These are phyloP conservation scores for Nothopassalora personata DNA, from an alignment of 2,329 filamentous ascomycete genomes.

Conservation along the genomic window DNA sequence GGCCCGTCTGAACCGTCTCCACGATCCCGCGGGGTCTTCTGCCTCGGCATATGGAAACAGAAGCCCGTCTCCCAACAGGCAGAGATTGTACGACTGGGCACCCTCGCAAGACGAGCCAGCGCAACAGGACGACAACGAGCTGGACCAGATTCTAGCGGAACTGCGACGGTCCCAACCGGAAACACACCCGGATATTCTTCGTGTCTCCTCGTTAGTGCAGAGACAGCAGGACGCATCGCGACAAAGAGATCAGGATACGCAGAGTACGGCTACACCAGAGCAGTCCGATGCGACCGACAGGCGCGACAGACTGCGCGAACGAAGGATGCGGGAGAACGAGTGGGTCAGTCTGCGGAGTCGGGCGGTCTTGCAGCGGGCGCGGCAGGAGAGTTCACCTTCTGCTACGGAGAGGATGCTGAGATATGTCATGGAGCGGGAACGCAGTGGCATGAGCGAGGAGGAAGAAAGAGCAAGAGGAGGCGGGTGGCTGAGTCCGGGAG, in stretches of 20 bases:
- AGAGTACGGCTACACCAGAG: slow-evolving; percentile 24
- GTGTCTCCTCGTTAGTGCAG: slow-evolving; percentile 30
- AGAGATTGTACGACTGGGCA: slow-evolving; percentile 58
- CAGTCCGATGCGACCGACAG: slow-evolving; percentile 21
- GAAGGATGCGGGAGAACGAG: slow-evolving; percentile 27
- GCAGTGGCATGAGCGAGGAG: slow-evolving; percentile 30
- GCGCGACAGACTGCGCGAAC: slow-evolving; percentile 25
- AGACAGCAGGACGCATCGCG: slow-evolving; percentile 34
- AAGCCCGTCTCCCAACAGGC: slow-evolving; percentile 45
- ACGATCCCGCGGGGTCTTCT: slow-evolving; percentile 31
- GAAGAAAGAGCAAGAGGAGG: slow-evolving; percentile 32
- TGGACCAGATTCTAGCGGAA: slow-evolving; percentile 38
- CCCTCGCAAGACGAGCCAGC: slow-evolving; percentile 40
- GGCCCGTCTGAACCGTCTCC: slow-evolving; percentile 40
- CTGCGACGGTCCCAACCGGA: slow-evolving; percentile 36
- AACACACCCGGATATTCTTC: slow-evolving; percentile 37
- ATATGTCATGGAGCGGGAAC: slow-evolving; percentile 38
- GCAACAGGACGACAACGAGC: slow-evolving; percentile 34
- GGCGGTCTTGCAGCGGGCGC: slow-evolving; percentile 31
- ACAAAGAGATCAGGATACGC: slow-evolving; percentile 23
- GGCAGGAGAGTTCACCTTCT: slow-evolving; percentile 29
- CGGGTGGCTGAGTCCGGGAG: slow-evolving; percentile 27
- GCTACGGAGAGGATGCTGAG: slow-evolving; percentile 36
- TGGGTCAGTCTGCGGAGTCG: slow-evolving; percentile 29
- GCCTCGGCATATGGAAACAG: slow-evolving; percentile 49